Evolutionary conservation across 179 eudicot species (phyloP).

Genomic region (Gypsophila paniculata): DNA sequence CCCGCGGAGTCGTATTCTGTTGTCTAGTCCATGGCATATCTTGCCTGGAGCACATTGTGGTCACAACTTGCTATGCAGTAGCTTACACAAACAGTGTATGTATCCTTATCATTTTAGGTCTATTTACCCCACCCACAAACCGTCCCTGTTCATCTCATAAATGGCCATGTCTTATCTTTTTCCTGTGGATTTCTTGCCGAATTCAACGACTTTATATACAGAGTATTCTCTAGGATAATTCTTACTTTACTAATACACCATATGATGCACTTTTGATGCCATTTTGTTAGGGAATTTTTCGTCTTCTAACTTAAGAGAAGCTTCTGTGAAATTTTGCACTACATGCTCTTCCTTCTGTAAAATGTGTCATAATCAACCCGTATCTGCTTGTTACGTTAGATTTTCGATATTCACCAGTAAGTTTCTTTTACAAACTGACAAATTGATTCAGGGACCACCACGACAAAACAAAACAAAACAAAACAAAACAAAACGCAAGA

Average conservation of each 20-base stretch:
- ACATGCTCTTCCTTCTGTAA: background rate
- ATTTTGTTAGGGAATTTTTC: no score
- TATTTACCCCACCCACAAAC: slow-evolving; percentile 18
- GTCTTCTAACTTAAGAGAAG: background rate
- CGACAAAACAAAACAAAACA: background rate
- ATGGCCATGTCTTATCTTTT: slow-evolving; percentile 15
- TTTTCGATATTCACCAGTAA: background rate
- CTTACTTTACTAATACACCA: background rate
- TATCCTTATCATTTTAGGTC: slow-evolving; percentile 19
- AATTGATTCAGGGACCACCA: slow-evolving; percentile 14
- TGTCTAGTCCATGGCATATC: slow-evolving; percentile 11
- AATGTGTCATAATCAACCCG: background rate
- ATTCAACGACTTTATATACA: background rate
- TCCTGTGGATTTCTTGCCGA: slow-evolving; percentile 4
- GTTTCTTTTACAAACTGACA: slow-evolving; percentile 14
- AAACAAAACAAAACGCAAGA: background rate
- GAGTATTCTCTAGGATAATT: slow-evolving; percentile 6
- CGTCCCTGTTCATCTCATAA: background rate
- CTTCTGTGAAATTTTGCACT: slow-evolving; percentile 1
- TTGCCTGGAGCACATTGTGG: slow-evolving; percentile 21
- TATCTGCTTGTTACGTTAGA: background rate
- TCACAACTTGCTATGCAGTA: slow-evolving; percentile 11
- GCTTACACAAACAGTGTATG: slow-evolving; percentile 6
- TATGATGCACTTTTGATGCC: background rate
- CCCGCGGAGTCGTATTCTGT: background rate